These are phyloP conservation scores for Sorghum bicolor DNA, from an alignment of 176 grass and related monocot genomes.

Conservation along the genomic window Sorghum_bicolor_NCBIv3 NC_012874.2:71779501-71780000, in stretches of 20 bases:
- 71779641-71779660: too few relatives aligned
- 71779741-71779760: too few relatives aligned
- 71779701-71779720: too few relatives aligned
- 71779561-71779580: not conserved
- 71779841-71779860: not conserved
- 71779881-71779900: not conserved
- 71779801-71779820: too few relatives aligned
- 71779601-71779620: not conserved
- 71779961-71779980: not conserved
- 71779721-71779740: too few relatives aligned
- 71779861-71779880: not conserved
- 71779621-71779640: not conserved
- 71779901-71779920: not conserved
- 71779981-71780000: not conserved
- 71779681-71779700: too few relatives aligned
- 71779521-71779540: not conserved
- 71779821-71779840: not conserved
- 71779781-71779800: too few relatives aligned
- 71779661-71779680: too few relatives aligned
- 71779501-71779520: not conserved
- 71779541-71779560: not conserved
- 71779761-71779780: too few relatives aligned
- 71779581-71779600: not conserved
- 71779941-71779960: not conserved
- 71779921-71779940: not conserved